These are phyloP conservation scores for Diospyros lotus DNA, from an alignment of 148 eudicot genomes.

Conservation along the genomic window DNA sequence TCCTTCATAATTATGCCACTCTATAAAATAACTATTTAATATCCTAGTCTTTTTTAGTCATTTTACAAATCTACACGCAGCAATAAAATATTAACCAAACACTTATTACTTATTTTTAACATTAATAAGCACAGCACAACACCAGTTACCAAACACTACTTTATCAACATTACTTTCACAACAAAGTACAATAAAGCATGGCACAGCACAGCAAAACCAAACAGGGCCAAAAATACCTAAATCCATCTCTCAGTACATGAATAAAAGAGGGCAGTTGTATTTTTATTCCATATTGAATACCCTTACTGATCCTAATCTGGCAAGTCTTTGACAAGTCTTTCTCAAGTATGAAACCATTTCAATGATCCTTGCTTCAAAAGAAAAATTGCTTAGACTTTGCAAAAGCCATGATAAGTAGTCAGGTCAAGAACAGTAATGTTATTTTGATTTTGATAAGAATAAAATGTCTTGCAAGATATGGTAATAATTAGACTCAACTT, in stretches of 20 bases:
- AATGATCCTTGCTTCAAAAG: neutral
- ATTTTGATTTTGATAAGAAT: neutral
- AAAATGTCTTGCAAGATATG: neutral
- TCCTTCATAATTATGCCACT: too few species aligned
- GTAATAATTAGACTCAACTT: neutral
- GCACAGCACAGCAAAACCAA: too few species aligned
- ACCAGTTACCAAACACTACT: too few species aligned
- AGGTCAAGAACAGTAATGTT: neutral
- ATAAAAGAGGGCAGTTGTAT: neutral
- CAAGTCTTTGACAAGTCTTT: neutral
- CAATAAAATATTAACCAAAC: too few species aligned
- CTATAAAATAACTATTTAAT: too few species aligned
- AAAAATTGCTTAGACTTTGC: neutral
- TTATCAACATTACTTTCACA: too few species aligned
- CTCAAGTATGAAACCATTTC: neutral
- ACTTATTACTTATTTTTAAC: too few species aligned
- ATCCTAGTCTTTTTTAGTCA: too few species aligned
- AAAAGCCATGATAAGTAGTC: neutral
- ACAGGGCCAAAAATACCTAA: too few species aligned
- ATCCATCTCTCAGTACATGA: neutral
- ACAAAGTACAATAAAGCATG: too few species aligned
- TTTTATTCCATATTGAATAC: neutral
- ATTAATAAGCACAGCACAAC: too few species aligned
- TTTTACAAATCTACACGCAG: too few species aligned
- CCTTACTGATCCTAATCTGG: neutral